Evolutionary conservation across 768 basidiomycete genomes (phyloP), one percentile per base, ranked within the genome.

Genomic region (Macrolepiota albuminosa): DNA sequence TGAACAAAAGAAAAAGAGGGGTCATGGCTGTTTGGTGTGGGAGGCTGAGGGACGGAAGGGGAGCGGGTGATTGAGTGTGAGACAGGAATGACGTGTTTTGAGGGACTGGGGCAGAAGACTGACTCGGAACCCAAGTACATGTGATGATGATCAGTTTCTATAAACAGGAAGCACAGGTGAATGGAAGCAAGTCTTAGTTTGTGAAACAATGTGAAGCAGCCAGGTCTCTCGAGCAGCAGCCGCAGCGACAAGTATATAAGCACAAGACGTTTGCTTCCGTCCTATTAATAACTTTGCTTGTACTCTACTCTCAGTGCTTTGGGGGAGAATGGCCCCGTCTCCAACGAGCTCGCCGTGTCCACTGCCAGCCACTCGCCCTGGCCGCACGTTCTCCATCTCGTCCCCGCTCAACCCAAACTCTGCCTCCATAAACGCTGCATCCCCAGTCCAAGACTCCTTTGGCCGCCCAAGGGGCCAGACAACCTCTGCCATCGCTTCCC

Each of bases 381-480:
- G 45, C 26, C 56, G 51, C 13, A 53, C 52, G 1, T 56, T 46
- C 1, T 60, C 59, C 26, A 21, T 56, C 26, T 51, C 62, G 1
- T 60, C 62, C 1, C 58, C 57, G 4, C 58, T 59, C 46, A 56
- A 51, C 21, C 61, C 58, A 24, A 31, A 45, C 51, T 10, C 52
- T 18, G 13, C 39, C 46, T 2, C 57, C 10, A 14, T 51, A 16
- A n/a, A 16, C 37, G 26, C 54, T 33, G 26, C 4, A 29, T 29
- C 55, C 1, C 49, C 54, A 13, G 21, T 33, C 16, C 50, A 46
- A 4, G 46, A 39, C 21, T 16, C n/a, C 5, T 37, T 42, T 11
- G 18, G 36, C 26, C 57, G 63, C 10, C 63, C 63, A 2, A 49
- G 61, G 1, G 64, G 61, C 1, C 64, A 54, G 2, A 63, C 64